Conservation (phyloP, 257 asterid genomes). For the Vinca minor region DNA sequence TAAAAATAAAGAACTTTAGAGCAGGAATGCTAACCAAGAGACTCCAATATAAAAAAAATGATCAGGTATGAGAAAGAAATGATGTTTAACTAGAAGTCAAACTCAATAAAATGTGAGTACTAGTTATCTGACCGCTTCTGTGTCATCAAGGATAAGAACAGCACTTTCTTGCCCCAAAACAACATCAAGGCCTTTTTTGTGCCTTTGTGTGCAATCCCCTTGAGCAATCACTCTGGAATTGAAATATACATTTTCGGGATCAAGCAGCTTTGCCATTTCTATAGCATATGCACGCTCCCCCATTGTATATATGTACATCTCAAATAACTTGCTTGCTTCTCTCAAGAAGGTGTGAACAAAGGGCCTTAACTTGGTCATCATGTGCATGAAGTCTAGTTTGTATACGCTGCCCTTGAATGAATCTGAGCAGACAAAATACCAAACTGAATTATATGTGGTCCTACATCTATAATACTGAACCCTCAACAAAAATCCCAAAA, state of each 20-base stretch:
- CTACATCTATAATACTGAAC: neutral
- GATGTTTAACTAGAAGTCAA: conserved; percentile 40
- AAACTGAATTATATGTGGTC: conserved; percentile 4
- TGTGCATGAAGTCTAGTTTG: conserved; percentile 57
- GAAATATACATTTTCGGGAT: conserved; percentile 62
- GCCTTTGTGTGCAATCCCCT: conserved; percentile 69
- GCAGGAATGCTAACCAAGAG: too few relatives aligned
- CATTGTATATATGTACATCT: conserved; percentile 89
- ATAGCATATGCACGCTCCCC: too few relatives aligned
- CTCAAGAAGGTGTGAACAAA: conserved; percentile 64
- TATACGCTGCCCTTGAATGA: conserved; percentile 48
- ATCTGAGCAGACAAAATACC: conserved; percentile 40
- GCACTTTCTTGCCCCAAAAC: conserved; percentile 88
- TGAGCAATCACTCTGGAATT: conserved; percentile 79
- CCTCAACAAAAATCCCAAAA: neutral
- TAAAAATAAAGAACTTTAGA: too few relatives aligned
- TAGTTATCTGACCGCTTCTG: too few relatives aligned
- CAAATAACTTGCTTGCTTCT: conserved; percentile 62
- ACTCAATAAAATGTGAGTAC: conserved; percentile 45
- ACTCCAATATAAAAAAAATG: neutral
- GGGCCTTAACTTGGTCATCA: too few relatives aligned
- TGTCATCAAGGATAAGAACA: conserved; percentile 89
- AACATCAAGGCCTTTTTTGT: conserved; percentile 88
- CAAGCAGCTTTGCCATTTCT: conserved; percentile 81
- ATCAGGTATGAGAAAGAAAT: neutral